Percentiles rank a stretch among this genome's conserved stretches.
Evolutionary conservation across 1,139 yeast genomes (phyloP).

Genomic region (Yamadazyma diddensiae): DNA sequence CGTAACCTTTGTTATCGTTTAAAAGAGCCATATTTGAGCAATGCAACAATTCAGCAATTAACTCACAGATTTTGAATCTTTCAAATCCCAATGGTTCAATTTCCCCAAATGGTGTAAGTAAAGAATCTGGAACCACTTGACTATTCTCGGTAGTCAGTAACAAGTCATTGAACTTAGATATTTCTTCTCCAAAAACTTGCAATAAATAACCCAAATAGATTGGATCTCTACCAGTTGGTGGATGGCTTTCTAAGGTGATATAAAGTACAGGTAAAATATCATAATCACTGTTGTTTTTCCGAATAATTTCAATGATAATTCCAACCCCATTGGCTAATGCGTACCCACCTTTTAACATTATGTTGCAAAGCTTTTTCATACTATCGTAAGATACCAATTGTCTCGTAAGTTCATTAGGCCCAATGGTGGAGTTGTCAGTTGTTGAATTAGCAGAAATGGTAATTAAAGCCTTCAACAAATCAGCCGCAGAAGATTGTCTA

Average conservation of each 20-base stretch:
- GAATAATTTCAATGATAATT: slow-evolving; percentile 87
- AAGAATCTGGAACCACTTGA: slow-evolving; percentile 20
- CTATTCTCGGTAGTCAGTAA: slow-evolving; percentile 23
- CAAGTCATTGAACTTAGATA: slow-evolving; percentile 58
- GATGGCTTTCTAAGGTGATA: slow-evolving; percentile 86
- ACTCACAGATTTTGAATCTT: slow-evolving; percentile 90
- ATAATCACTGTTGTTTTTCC: slow-evolving; percentile 94
- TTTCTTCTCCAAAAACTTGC: slow-evolving; percentile 71
- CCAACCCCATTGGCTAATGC: slow-evolving; percentile 96
- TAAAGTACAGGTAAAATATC: slow-evolving; percentile 86
- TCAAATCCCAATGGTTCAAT: slow-evolving; percentile 92
- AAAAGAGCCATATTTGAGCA: slow-evolving; percentile 95
- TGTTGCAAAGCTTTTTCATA: slow-evolving; percentile 65
- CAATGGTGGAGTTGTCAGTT: slow-evolving; percentile 81
- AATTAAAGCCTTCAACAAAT: slow-evolving; percentile 45
- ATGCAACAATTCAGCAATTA: slow-evolving; percentile 90
- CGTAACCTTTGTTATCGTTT: slow-evolving; percentile 82
- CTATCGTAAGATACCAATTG: slow-evolving; percentile 74
- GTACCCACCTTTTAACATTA: slow-evolving; percentile 89
- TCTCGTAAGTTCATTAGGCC: slow-evolving; percentile 93
- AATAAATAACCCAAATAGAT: slow-evolving; percentile 88
- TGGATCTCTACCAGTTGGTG: slow-evolving; percentile 94
- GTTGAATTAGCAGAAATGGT: slow-evolving; percentile 70
- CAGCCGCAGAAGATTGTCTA: slow-evolving; percentile 46
- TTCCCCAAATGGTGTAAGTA: slow-evolving; percentile 58